Conservation (phyloP, 805 yeast genomes). For the Suhomyces sp. region DNA sequence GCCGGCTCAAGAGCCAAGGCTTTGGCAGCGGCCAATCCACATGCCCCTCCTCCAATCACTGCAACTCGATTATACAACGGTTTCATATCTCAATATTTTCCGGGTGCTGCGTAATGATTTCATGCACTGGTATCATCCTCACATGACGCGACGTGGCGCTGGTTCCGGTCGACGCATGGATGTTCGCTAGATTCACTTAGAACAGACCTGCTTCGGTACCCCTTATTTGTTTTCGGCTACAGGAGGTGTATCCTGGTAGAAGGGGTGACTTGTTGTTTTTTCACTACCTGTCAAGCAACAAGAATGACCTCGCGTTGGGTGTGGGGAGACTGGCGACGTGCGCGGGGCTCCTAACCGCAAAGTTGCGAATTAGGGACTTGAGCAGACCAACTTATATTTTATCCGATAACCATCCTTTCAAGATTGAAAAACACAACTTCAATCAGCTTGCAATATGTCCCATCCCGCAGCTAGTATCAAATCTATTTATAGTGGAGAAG, state of each 20-base stretch:
- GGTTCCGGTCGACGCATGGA: background rate
- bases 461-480: conserved; percentile 43
- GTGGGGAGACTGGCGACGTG: background rate
- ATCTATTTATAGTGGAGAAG: conserved; percentile 36
- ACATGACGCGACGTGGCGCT: background rate
- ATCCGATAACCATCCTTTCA: background rate
- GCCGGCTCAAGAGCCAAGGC: conserved; percentile 20
- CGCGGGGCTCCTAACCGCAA: background rate
- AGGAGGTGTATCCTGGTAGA: background rate
- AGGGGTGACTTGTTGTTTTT: background rate
- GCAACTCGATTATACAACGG: conserved; percentile 15
- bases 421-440: background rate
- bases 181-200: background rate
- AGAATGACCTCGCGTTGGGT: background rate
- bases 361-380: background rate
- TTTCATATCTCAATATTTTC: background rate
- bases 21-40: conserved; percentile 25
- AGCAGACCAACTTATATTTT: background rate
- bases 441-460: conserved; percentile 29
- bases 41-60: conserved; percentile 25
- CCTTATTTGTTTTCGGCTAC: background rate
- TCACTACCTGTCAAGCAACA: background rate
- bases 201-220: background rate
- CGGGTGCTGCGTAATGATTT: background rate
- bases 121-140: background rate